These are phyloP conservation scores for Sutorius eximius DNA, from an alignment of 1,284 basidiomycete genomes.

Conservation along the genomic window DNA sequence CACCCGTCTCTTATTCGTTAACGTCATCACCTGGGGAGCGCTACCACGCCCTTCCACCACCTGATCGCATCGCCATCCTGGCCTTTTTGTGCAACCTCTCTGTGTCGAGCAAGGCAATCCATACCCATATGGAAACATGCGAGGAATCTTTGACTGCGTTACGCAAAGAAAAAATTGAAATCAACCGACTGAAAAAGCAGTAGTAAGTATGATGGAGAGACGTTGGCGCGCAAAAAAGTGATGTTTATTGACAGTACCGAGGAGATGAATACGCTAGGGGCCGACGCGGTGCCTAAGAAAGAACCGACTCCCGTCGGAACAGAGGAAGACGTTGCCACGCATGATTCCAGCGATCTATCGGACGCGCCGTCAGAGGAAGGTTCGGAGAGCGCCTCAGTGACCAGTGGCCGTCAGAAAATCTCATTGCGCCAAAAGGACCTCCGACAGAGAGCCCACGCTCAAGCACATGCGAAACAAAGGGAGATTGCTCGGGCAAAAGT, in stretches of 20 bases:
- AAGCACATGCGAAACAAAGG: slow-evolving; percentile 72
- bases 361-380: slow-evolving; percentile 61
- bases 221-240: slow-evolving; percentile 4
- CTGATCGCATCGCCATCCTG: slow-evolving; percentile 84
- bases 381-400: slow-evolving; percentile 47
- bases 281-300: slow-evolving; percentile 61
- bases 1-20: slow-evolving; percentile 38
- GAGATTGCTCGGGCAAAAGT: slow-evolving; percentile 73
- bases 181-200: slow-evolving; percentile 85
- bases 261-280: slow-evolving; percentile 66
- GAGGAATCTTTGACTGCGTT: slow-evolving; percentile 89
- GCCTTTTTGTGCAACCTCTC: slow-evolving; percentile 88
- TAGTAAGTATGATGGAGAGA: slow-evolving; percentile 56
- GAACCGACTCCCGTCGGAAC: slow-evolving; percentile 39
- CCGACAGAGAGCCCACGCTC: slow-evolving; percentile 53
- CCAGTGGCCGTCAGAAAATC: slow-evolving; percentile 45
- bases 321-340: slow-evolving; percentile 58
- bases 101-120: slow-evolving; percentile 85
- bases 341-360: slow-evolving; percentile 69
- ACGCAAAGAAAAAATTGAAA: slow-evolving; percentile 93
- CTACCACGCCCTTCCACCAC: slow-evolving; percentile 72
- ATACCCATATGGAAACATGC: slow-evolving; percentile 87
- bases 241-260: slow-evolving; percentile 51
- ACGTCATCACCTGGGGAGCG: slow-evolving; percentile 61
- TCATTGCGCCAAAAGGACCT: slow-evolving; percentile 53